Base-by-base conservation (phyloP, 2,329 filamentous ascomycete species). In the Orbilia oligospora region DNA sequence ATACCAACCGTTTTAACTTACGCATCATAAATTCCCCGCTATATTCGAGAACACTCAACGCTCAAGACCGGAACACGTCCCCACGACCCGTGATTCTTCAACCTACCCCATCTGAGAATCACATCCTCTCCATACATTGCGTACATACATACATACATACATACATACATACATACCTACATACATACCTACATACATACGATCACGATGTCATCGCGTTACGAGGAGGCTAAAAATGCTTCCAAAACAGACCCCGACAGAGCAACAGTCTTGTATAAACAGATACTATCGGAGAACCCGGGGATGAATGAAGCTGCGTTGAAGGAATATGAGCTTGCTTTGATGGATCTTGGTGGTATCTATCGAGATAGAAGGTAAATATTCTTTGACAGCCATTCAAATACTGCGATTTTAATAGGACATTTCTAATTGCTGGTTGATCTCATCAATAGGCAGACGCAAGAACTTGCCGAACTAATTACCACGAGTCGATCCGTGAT, bases 401-500 rank as follows among this genome's bases (percentile, higher is more conserved):
- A 24, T 16, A 48, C 10, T 22, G 14, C 56, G 30, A 30, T 18
- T 27, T 63, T 27, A 36, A 53, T 44, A 58, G 48, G 67, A 36
- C 27, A 30, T 3, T 3, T 46, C 36, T 61, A 27, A 61, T 18
- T 0, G 9, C 5, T 27, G 0, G 8, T 27, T 27, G 69, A 38
- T 55, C 46, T 48, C 38, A 63, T 70, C 63, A 27, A 68, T 48
- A 72, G 83, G 82, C 80, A 94, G 84, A 88, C 91, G 82, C 88
- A 96, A 83, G 93, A 97, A 83, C 90, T 99, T 78, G 93, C 97
- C 80, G 91, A 94, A 83, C 89, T 99, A 81, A 91, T 99, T 83
- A 94, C 92, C 83, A 93, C 93, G 85, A 97, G 94, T 85, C 90
- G 95, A 83, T 92, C 92, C 81, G 92, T 96, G 53, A 90, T 99